Evolutionary conservation across 2,329 filamentous ascomycete genomes (phyloP).

Genomic region (Neopestalotiopsis sp.): DNA sequence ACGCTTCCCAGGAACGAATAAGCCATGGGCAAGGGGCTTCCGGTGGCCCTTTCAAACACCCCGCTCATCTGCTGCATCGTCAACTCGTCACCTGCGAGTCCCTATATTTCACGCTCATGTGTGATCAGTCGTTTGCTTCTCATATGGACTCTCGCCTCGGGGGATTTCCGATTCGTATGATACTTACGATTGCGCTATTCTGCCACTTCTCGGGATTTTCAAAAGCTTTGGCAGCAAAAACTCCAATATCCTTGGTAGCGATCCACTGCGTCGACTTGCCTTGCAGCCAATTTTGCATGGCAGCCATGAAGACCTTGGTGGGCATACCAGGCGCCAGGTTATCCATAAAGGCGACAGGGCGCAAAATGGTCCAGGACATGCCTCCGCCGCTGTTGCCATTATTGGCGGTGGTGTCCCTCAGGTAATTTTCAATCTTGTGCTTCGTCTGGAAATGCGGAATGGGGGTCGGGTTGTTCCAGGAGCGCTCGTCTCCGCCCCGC

Average conservation of each 20-base stretch:
- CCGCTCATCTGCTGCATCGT: constrained; percentile 36
- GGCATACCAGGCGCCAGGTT: constrained; percentile 44
- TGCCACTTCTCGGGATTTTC: constrained; percentile 41
- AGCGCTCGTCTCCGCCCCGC: constrained; percentile 58
- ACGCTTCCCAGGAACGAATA: constrained; percentile 36
- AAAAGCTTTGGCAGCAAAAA: constrained; percentile 50
- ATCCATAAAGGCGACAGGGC: constrained; percentile 68
- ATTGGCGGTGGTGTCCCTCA: constrained; percentile 49
- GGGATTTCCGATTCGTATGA: no score
- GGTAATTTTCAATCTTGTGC: constrained; percentile 64
- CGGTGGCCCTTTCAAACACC: constrained; percentile 34
- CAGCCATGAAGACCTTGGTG: constrained; percentile 42
- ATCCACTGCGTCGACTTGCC: constrained; percentile 46
- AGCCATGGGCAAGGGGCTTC: constrained; percentile 30
- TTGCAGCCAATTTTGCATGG: constrained; percentile 35
- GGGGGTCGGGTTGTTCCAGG: constrained; percentile 55
- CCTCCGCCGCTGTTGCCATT: constrained; percentile 33
- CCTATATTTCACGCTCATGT: background rate
- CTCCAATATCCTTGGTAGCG: constrained; percentile 48
- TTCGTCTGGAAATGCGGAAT: constrained; percentile 69
- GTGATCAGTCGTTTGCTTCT: background rate
- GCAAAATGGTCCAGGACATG: constrained; percentile 67
- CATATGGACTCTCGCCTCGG: background rate
- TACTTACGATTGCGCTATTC: constrained; percentile 37
- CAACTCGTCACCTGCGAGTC: constrained; percentile 51